phyloP scores from a whole-genome alignment of 2,329 filamentous ascomycete genomes.

The Fusarium pininemorale region DNA sequence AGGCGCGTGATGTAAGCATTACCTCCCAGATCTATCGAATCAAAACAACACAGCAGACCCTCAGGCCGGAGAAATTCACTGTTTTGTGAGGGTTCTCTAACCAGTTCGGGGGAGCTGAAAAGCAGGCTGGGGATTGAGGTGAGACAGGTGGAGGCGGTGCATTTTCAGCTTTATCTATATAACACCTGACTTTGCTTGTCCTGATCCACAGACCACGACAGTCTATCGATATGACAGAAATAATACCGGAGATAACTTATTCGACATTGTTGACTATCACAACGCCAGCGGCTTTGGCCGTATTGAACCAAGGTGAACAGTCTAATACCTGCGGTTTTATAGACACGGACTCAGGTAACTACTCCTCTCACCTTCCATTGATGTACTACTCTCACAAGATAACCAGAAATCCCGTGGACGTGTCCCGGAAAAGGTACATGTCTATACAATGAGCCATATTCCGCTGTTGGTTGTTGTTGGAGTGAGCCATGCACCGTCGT shows the following conservation, averaged over 20 bases:
- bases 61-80: no score
- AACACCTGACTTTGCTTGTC: not conserved
- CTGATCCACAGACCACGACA: not conserved
- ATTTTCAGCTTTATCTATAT: not conserved
- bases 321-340: not conserved
- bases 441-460: not conserved
- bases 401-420: not conserved
- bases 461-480: not conserved
- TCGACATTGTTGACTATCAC: not conserved
- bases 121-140: not conserved
- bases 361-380: not conserved
- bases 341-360: not conserved
- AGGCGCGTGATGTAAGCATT: no score
- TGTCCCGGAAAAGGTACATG: not conserved
- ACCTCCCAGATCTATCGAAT: no score
- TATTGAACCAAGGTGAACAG: not conserved
- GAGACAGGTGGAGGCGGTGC: not conserved
- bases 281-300: not conserved
- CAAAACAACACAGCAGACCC: fast-evolving
- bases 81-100: not conserved
- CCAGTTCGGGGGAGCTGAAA: not conserved
- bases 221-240: not conserved
- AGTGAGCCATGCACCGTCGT: not conserved
- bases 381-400: not conserved
- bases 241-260: no score